Base-by-base conservation (phyloP, 2,329 filamentous ascomycete genomes). In the Pseudogymnoascus sp. region DNA sequence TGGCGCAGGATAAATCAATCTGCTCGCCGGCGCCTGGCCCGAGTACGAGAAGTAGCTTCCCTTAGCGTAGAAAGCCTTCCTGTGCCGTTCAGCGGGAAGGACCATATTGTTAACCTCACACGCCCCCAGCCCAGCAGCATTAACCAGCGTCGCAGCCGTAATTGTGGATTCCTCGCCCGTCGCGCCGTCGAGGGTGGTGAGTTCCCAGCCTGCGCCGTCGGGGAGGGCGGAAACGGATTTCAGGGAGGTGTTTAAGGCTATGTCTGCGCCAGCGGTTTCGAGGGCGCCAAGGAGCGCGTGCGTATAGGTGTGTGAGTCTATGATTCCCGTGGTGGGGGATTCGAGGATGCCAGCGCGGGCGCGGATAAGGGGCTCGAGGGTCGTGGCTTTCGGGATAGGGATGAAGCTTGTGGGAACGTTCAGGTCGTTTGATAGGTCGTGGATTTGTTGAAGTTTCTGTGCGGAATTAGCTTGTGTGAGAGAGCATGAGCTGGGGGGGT, bases 41-140 rank as follows among this genome's bases (percentile, higher is more conserved):
- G 81, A 75, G 76, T 97, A 97, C 31, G 87, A 89, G 76, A 95
- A 97, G 77, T 99, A 99, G 64, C 90, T 93, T 0, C 94, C 94
- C 77, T 99, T 99, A 63, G 93, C 93, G 75, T 88, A 97, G 78
- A 84, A 89, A 4, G 91, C 82, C 24, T 74, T 81, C 39, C 78
- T 77, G 59, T 84, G 84, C 4, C 81, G 75, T 0, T 76, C 73
- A 0, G 76, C 67, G 0, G 87, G 85, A 0, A 90, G 79, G 37
- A 97, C 83, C 82, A 92, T 87, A 76, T 97, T 99, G 70, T 88
- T 87, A 47, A 97, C 78, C 21, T 77, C 77, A 59, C 87, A 87
- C 17, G 92, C 90, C 64, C 83, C 85, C 13, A 97, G 83, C 0
- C 94, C 94, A 0, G 93, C 93, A 1, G 88, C 85, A 75, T 97